These are phyloP conservation scores for Thelonectria olida DNA, from an alignment of 2,329 filamentous ascomycete species.

Conservation along the genomic window DNA sequence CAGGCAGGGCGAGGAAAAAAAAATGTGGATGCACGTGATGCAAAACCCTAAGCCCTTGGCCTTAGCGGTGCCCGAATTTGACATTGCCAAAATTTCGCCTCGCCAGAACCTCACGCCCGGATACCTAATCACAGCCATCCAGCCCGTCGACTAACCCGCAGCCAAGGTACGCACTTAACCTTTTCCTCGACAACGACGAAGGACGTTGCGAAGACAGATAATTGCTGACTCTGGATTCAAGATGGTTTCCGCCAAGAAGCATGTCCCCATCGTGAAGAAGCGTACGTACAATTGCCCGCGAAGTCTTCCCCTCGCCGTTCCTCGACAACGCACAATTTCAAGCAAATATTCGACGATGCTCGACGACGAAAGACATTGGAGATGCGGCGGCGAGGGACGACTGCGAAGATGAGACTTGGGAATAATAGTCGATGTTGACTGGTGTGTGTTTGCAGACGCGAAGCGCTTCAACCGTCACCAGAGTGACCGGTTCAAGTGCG, in stretches of 20 bases:
- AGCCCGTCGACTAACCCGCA: constrained; percentile 47
- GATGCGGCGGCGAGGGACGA: background rate
- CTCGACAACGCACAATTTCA: constrained; percentile 8
- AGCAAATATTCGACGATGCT: constrained; percentile 24
- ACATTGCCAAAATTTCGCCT: constrained; percentile 49
- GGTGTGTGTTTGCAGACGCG: constrained; percentile 70
- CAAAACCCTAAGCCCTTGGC: constrained; percentile 47
- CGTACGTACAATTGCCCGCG: constrained; percentile 71
- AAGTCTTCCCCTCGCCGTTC: constrained; percentile 17
- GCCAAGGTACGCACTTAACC: constrained; percentile 53
- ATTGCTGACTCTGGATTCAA: constrained; percentile 52
- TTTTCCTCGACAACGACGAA: constrained; percentile 21
- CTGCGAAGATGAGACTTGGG: constrained; percentile 7
- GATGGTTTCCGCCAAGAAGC: constrained; percentile 99
- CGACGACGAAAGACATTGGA: constrained; percentile 24
- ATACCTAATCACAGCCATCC: constrained; percentile 47
- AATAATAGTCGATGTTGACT: constrained; percentile 48
- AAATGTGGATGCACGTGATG: constrained; percentile 41
- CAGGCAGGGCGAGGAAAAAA: constrained; percentile 6
- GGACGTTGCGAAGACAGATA: constrained; percentile 14
- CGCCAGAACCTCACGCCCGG: constrained; percentile 47
- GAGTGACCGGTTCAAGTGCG: constrained; percentile 95
- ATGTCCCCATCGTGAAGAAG: constrained; percentile 99
- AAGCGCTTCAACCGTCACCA: constrained; percentile 98
- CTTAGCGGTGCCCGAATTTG: constrained; percentile 38